Evolutionary conservation across 768 basidiomycete genomes (phyloP).

Genomic region (Termitomyces sp.): DNA sequence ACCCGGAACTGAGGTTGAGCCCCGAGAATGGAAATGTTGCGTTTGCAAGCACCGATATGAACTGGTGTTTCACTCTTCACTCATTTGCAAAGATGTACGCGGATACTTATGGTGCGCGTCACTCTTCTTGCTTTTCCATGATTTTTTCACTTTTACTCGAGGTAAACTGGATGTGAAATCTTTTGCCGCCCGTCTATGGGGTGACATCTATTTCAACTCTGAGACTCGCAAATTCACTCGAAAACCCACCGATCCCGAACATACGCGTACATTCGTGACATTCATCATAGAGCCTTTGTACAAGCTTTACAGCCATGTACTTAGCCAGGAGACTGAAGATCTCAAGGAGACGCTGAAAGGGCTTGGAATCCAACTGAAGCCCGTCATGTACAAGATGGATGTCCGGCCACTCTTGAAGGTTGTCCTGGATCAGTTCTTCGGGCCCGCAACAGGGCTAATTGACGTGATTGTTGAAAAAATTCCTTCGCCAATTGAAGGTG

Average conservation of each 20-base stretch:
- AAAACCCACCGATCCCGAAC: constrained; percentile 74
- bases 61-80: constrained; percentile 92
- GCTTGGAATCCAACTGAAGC: constrained; percentile 83
- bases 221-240: constrained; percentile 86
- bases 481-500: constrained; percentile 67
- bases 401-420: constrained; percentile 91
- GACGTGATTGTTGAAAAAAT: constrained; percentile 91
- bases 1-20: constrained; percentile 82
- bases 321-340: constrained; percentile 90
- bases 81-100: constrained; percentile 98
- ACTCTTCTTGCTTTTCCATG: background rate
- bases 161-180: constrained; percentile 76
- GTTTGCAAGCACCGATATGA: constrained; percentile 96
- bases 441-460: constrained; percentile 80
- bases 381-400: constrained; percentile 98
- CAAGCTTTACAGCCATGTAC: constrained; percentile 92
- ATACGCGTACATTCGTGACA: constrained; percentile 83
- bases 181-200: constrained; percentile 93
- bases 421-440: constrained; percentile 94
- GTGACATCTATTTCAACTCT: constrained; percentile 90
- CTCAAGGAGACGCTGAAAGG: constrained; percentile 73
- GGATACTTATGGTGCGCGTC: constrained; percentile 71
- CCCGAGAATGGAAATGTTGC: constrained; percentile 96
- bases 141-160: constrained; percentile 17
- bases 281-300: constrained; percentile 96